Evolutionary conservation across 1,284 basidiomycete species (phyloP), one percentile per base, ranked within the genome.

Genomic region (Schizopora paradoxa): DNA sequence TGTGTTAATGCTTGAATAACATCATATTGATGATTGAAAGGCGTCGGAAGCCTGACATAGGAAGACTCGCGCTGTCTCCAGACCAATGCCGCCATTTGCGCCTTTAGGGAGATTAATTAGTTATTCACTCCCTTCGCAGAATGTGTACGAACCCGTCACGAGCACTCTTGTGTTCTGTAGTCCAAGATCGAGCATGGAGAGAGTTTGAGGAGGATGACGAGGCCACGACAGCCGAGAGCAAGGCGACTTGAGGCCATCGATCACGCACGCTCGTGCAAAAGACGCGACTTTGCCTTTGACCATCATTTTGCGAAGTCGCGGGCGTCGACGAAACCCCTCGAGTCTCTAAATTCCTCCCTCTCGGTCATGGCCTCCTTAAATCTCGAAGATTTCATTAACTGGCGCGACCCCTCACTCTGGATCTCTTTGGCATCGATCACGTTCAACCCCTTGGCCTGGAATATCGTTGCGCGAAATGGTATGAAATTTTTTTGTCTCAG

Each of bases 391-490:
- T 16, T 16, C 33, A 6, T 35, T 23, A 82, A 93, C 66, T 63
- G 74, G 19, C 74, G 70, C 28, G 75, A 89, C 58, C 60, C 67
- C 2, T 87, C 86, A 21, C 62, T 96, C 28, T 77, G 73, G 60
- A 53, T 86, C 19, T 80, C 81, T 1, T 54, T 87, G 13, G 67
- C 74, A 1, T 65, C 82, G 47, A 86, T 92, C 41, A 61, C 78
- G 11, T 95, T 96, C 72, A 97, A 97, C 61, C 94, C 94, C 0
- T 79, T 82, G 1, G 94, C 89, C 56, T 98, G 94, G 95, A 98
- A 98, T 67, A 82, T 93, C 51, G 82, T 94, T 27, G 94, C 94
- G 21, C 83, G 84, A 49, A 92, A 95, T 69, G 94, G 93, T 93
- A 48, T 47, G 76, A 69, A 6, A 11, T 38, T 28, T 47, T 18